Evolutionary conservation across 768 basidiomycete genomes (phyloP).

Genomic region (Megacollybia marginata): DNA sequence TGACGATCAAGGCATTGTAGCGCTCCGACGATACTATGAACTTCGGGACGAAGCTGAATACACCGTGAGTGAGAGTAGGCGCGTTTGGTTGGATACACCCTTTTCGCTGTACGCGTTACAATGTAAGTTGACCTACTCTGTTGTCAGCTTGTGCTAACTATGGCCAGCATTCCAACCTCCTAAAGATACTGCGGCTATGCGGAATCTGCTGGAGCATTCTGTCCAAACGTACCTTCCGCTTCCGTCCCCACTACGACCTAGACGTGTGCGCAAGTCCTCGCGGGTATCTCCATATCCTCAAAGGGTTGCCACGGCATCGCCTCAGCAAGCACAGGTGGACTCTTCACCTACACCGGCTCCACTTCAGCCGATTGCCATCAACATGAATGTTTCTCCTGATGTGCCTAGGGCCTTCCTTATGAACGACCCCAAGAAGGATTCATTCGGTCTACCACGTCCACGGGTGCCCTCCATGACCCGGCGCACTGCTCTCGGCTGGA

Average conservation of each 20-base stretch:
- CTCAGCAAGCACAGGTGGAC: background rate
- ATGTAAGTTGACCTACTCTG: no score
- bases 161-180: no score
- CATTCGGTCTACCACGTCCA: constrained; percentile 27
- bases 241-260: constrained; percentile 57
- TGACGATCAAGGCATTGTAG: constrained; percentile 61
- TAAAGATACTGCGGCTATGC: no score
- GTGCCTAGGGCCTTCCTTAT: constrained; percentile 15
- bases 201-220: no score
- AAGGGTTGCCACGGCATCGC: background rate
- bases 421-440: background rate
- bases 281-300: constrained; percentile 69
- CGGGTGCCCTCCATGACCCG: constrained; percentile 49
- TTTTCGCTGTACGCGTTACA: constrained; percentile 69
- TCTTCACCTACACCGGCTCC: background rate
- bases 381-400: background rate
- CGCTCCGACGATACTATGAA: constrained; percentile 61
- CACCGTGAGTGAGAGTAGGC: constrained; percentile 68
- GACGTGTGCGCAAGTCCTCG: constrained; percentile 62
- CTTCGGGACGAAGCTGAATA: no score
- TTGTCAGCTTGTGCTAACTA: no score
- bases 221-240: no score
- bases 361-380: background rate
- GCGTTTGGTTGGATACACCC: constrained; percentile 61
- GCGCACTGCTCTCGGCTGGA: constrained; percentile 53